Evolutionary conservation across 768 basidiomycete genomes (phyloP), one percentile per base, ranked within the genome.

Genomic region (Auricularia cornea): DNA sequence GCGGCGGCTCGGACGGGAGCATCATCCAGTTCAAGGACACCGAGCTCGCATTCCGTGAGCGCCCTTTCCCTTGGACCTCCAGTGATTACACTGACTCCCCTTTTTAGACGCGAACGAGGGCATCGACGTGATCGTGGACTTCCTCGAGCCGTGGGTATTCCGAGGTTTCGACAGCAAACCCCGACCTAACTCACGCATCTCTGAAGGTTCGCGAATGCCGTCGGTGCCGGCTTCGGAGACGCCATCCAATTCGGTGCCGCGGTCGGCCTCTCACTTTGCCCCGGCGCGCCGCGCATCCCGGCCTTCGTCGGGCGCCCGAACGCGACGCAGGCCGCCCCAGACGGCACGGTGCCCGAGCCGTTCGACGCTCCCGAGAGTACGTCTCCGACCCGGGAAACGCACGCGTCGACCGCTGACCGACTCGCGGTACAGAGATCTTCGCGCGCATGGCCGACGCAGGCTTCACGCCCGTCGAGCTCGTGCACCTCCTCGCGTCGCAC

Each of bases 161-260:
- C 57, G 40, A 14, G 10, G n/a, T 85, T 69, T 62, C 69, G 61
- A 18, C 59, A 63, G n/a, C n/a, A n/a, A n/a, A n/a, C n/a, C n/a
- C n/a, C n/a, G n/a, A n/a, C n/a, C n/a, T n/a, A n/a, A n/a, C n/a
- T n/a, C n/a, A n/a, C n/a, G n/a, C n/a, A n/a, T n/a, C n/a, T n/a
- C n/a, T 38, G 35, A 8, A 38, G 35, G 35, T 38, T 38, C 2
- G 35, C 35, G 35, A 38, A 38, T 38, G 35, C 35, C 35, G 35
- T 38, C 35, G 35, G 35, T 14, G 35, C 16, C 35, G 35, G 35
- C 35, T 38, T 38, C 35, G 35, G 35, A 16, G 64, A 73, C 66
- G 70, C 63, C 68, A 78, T 83, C 59, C 77, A 80, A 63, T 78
- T 81, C 64, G 81, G 81, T 23, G 79, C 66, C 12, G 79, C 80